These are phyloP conservation scores for Carpinus viminea DNA, from an alignment of 306 rosid species.

Conservation along the genomic window DNA sequence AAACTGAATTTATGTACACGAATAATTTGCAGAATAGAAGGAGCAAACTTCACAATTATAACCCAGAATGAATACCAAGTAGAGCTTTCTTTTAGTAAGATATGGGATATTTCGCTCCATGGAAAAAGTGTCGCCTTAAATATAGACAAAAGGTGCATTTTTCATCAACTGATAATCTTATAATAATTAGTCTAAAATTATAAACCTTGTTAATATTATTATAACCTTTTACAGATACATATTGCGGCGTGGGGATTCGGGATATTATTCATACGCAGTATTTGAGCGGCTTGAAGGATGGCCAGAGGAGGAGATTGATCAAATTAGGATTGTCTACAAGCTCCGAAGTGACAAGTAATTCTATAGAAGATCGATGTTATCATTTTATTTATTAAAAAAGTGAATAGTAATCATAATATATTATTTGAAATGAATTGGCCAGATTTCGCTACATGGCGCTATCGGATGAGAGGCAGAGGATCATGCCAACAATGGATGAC, in stretches of 20 bases:
- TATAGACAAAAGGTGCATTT: slow-evolving; percentile 63
- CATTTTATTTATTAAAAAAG: too few relatives aligned
- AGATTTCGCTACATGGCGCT: slow-evolving; percentile 78
- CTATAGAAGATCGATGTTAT: too few relatives aligned
- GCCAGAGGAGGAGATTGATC: slow-evolving; percentile 45
- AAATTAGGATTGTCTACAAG: slow-evolving; percentile 61
- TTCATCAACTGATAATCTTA: too few relatives aligned
- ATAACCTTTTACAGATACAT: slow-evolving; percentile 49
- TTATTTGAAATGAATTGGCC: background rate
- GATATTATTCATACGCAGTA: slow-evolving; percentile 63
- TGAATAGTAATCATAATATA: too few relatives aligned
- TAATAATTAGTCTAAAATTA: too few relatives aligned
- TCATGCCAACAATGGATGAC: slow-evolving; percentile 57
- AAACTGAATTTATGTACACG: too few relatives aligned
- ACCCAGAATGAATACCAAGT: slow-evolving; percentile 30
- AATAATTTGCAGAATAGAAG: slow-evolving; percentile 43
- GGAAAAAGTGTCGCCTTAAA: slow-evolving; percentile 42
- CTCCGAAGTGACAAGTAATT: slow-evolving; percentile 45
- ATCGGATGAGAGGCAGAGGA: slow-evolving; percentile 58
- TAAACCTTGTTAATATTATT: too few relatives aligned
- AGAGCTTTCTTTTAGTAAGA: slow-evolving; percentile 66
- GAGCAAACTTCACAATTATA: slow-evolving; percentile 37
- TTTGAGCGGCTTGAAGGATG: slow-evolving; percentile 57
- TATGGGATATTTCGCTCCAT: slow-evolving; percentile 41
- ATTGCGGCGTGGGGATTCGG: slow-evolving; percentile 52